Evolutionary conservation across 2,329 filamentous ascomycete genomes (phyloP).

Genomic region (Ramularia endophylla): DNA sequence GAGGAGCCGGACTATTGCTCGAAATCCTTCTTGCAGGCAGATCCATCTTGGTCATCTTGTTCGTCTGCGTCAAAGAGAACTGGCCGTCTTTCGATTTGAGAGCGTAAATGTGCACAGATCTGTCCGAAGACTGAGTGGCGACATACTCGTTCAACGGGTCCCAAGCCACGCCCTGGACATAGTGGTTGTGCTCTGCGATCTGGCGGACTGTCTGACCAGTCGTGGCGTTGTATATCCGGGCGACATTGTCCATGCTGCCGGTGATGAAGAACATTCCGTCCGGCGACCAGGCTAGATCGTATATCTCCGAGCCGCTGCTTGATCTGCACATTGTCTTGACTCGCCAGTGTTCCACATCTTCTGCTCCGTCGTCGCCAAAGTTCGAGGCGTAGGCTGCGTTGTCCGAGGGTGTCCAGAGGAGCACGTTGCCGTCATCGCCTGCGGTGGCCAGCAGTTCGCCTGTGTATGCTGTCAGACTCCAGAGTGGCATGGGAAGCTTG

Average conservation of each 20-base stretch:
- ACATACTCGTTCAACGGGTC: slow-evolving; percentile 98
- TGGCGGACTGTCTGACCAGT: slow-evolving; percentile 84
- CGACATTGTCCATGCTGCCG: slow-evolving; percentile 98
- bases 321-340: slow-evolving; percentile 98
- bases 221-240: slow-evolving; percentile 90
- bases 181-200: slow-evolving; percentile 96
- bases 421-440: slow-evolving; percentile 94
- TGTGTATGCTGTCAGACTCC: slow-evolving; percentile 34
- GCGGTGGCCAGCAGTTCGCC: slow-evolving; percentile 91
- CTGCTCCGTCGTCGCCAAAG: slow-evolving; percentile 77
- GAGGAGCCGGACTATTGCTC: slow-evolving; percentile 85
- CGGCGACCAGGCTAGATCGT: slow-evolving; percentile 98
- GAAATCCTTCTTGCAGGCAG: slow-evolving; percentile 86
- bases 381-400: slow-evolving; percentile 53
- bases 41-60: slow-evolving; percentile 85
- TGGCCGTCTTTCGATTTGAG: slow-evolving; percentile 95
- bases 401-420: slow-evolving; percentile 91
- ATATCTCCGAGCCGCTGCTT: slow-evolving; percentile 82
- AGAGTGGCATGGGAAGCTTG: background rate
- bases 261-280: slow-evolving; percentile 95
- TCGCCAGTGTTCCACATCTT: slow-evolving; percentile 96
- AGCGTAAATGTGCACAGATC: slow-evolving; percentile 95
- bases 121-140: slow-evolving; percentile 94
- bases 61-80: slow-evolving; percentile 72
- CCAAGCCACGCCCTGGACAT: slow-evolving; percentile 97